Evolutionary conservation across 164 flowering plant genomes (phyloP).

Genomic region (grape (Vitis vinifera)): ASM3070453v1 NC_081814.1:3242001-3242500

Average conservation of each 20-base stretch:
- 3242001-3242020: background rate
- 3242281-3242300: constrained; percentile 69
- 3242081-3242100: background rate
- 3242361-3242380: constrained; percentile 39
- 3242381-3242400: constrained; percentile 21
- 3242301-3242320: constrained; percentile 60
- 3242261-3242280: constrained; percentile 44
- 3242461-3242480: constrained; percentile 18
- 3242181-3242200: too few relatives aligned
- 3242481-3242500: constrained; percentile 14
- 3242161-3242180: too few relatives aligned
- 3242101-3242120: too few relatives aligned
- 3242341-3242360: constrained; percentile 64
- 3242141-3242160: too few relatives aligned
- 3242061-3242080: background rate
- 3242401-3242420: constrained; percentile 13
- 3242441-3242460: constrained; percentile 25
- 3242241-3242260: too few relatives aligned
- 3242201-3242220: background rate
- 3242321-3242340: constrained; percentile 67
- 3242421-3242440: constrained; percentile 10
- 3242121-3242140: too few relatives aligned
- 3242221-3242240: background rate
- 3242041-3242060: too few relatives aligned
- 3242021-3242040: background rate